These are phyloP conservation scores for Nasturtium officinale DNA, from an alignment of 345 rosid species.

Conservation along the genomic window DNA sequence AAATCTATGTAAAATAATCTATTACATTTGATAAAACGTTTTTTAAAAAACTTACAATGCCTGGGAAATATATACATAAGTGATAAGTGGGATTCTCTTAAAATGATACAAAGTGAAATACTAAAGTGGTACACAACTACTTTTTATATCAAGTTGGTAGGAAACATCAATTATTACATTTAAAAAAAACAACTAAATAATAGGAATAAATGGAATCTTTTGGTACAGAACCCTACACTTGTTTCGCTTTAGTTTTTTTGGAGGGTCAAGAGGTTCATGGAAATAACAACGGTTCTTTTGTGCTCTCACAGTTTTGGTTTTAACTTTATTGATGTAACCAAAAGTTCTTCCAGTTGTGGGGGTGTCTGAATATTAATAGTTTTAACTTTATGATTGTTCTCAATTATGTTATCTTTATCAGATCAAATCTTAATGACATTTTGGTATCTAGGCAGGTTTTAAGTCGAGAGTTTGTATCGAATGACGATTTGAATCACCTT, in stretches of 20 bases:
- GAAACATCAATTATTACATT: slow-evolving; percentile 48
- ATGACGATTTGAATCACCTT: background rate
- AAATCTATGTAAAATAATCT: background rate
- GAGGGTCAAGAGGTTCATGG: slow-evolving; percentile 20
- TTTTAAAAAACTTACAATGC: too few species aligned
- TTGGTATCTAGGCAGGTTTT: background rate
- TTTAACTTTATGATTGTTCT: slow-evolving; percentile 5
- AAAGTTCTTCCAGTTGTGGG: slow-evolving; percentile 20
- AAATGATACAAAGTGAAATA: slow-evolving; percentile 14
- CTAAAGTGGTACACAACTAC: slow-evolving; percentile 20
- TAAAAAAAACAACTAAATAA: background rate
- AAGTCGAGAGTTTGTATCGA: background rate
- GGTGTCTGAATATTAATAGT: slow-evolving; percentile 1
- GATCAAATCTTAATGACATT: background rate
- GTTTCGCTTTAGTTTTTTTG: background rate
- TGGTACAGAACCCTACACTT: slow-evolving; percentile 37
- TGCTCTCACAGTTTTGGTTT: slow-evolving; percentile 24
- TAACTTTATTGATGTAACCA: slow-evolving; percentile 28
- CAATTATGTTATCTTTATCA: slow-evolving; percentile 15
- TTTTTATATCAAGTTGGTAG: slow-evolving; percentile 49
- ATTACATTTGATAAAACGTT: background rate
- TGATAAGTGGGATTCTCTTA: slow-evolving; percentile 7
- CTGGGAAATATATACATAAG: too few species aligned
- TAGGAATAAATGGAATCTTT: slow-evolving; percentile 25
- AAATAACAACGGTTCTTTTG: too few species aligned